Percentiles rank a stretch among this genome's conserved stretches.
Evolutionary conservation across 2,329 filamentous ascomycete genomes (phyloP).

Genomic region (Xylaria multiplex): DNA sequence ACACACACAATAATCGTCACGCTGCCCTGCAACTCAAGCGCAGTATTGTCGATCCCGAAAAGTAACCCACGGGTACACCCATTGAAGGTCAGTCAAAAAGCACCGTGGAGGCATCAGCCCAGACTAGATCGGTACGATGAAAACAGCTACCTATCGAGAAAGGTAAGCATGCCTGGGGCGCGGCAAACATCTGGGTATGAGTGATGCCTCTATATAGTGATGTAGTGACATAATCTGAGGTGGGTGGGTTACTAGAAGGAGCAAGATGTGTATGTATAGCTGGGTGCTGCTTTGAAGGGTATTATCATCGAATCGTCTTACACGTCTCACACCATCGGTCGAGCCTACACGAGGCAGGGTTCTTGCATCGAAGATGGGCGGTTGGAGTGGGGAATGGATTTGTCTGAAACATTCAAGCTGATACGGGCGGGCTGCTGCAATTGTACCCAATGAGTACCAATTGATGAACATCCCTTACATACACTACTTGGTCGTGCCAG

Average conservation of each 20-base stretch:
- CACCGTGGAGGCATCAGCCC: slow-evolving; percentile 12
- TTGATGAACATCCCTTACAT: slow-evolving; percentile 5
- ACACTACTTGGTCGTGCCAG: not conserved
- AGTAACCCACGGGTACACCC: slow-evolving; percentile 44
- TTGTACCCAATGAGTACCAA: slow-evolving; percentile 31
- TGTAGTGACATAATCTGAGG: not conserved
- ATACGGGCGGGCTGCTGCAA: slow-evolving; percentile 24
- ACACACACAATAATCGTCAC: slow-evolving; percentile 53
- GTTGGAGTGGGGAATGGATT: slow-evolving; percentile 28
- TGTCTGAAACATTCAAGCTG: slow-evolving; percentile 33
- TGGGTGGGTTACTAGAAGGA: not conserved
- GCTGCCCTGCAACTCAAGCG: slow-evolving; percentile 48
- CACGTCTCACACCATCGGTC: slow-evolving; percentile 8
- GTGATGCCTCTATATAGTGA: not conserved
- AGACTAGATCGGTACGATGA: slow-evolving; percentile 4
- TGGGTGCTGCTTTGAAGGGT: not conserved
- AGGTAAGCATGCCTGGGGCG: not conserved
- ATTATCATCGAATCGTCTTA: slow-evolving; percentile 21
- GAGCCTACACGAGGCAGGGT: slow-evolving; percentile 12
- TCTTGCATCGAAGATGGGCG: slow-evolving; percentile 1
- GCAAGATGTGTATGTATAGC: not conserved
- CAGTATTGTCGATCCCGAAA: slow-evolving; percentile 49
- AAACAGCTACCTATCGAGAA: not conserved
- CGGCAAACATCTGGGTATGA: slow-evolving; percentile 2
- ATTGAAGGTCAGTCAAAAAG: slow-evolving; percentile 3